phyloP scores from a whole-genome alignment of 106 monocot species.

The Chionographis japonica region DNA sequence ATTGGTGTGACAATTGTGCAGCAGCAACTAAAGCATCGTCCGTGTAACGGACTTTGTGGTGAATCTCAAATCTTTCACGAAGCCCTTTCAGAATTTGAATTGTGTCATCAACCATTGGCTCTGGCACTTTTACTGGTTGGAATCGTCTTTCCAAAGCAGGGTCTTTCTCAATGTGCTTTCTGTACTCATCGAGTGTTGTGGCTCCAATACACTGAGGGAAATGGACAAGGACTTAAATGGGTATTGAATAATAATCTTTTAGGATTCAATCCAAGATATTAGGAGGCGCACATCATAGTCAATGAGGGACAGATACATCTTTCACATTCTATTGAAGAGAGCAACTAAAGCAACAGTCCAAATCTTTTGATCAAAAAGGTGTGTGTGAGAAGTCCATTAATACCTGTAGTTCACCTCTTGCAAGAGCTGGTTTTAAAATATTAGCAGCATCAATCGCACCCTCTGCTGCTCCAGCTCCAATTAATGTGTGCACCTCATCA shows the following conservation, averaged over 20 bases:
- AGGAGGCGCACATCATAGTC: no score
- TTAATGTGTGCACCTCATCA: constrained; percentile 36
- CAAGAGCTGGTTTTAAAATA: constrained; percentile 42
- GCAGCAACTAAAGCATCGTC: constrained; percentile 10
- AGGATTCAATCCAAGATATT: no score
- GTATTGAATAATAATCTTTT: not conserved
- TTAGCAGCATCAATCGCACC: constrained; percentile 39
- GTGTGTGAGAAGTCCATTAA: not conserved
- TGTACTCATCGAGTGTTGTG: constrained; percentile 11
- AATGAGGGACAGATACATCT: no score
- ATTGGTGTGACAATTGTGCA: constrained; percentile 4
- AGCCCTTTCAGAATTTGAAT: constrained; percentile 6
- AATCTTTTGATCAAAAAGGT: not conserved
- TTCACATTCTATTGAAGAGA: no score
- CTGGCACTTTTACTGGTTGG: constrained; percentile 2
- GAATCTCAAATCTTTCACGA: constrained; percentile 10
- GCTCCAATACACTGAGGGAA: constrained; percentile 13
- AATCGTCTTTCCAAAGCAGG: constrained; percentile 12
- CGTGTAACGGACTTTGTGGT: constrained; percentile 5
- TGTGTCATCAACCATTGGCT: constrained; percentile 14
- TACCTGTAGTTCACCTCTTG: constrained; percentile 50
- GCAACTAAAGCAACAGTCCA: no score
- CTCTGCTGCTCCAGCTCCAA: constrained; percentile 36
- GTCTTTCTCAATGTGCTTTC: constrained; percentile 15
- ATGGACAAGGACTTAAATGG: not conserved